Evolutionary conservation across 2,329 filamentous ascomycete species (phyloP).

Genomic region (Penicillium sp.): DNA sequence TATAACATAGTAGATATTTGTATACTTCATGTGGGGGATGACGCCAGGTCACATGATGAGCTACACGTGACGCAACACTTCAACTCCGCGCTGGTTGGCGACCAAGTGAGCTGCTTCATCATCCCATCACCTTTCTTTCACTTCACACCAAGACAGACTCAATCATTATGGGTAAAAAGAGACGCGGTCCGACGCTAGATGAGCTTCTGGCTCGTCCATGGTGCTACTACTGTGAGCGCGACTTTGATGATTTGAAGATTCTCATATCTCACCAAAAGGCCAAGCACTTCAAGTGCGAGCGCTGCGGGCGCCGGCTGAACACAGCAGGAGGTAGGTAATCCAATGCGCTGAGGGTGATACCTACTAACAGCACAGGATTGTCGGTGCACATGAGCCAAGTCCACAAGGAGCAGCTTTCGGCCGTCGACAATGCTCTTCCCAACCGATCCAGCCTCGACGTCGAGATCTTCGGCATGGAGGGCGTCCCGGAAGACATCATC

Average conservation of each 20-base stretch:
- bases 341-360: too few species aligned
- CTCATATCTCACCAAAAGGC: conserved; percentile 95
- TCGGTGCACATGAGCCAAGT: conserved; percentile 99
- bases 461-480: conserved; percentile 98
- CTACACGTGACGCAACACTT: too few species aligned
- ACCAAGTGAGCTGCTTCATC: too few species aligned
- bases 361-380: too few species aligned
- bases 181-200: conserved; percentile 76
- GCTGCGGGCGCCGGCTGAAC: conserved; percentile 78
- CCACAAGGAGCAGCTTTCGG: conserved; percentile 81
- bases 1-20: too few species aligned
- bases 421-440: conserved; percentile 88
- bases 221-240: conserved; percentile 99
- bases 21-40: too few species aligned
- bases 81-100: too few species aligned
- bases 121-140: too few species aligned
- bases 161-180: conserved; percentile 95
- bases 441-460: conserved; percentile 78
- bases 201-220: conserved; percentile 79
- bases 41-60: too few species aligned
- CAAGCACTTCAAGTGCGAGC: conserved; percentile 98
- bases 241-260: conserved; percentile 95
- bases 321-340: conserved; percentile 79
- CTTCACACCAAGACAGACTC: too few species aligned
- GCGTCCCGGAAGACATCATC: conserved; percentile 76